Evolutionary conservation across 2,329 filamentous ascomycete genomes (phyloP).

Genomic region (Phyllosticta paracitricarpa): DNA sequence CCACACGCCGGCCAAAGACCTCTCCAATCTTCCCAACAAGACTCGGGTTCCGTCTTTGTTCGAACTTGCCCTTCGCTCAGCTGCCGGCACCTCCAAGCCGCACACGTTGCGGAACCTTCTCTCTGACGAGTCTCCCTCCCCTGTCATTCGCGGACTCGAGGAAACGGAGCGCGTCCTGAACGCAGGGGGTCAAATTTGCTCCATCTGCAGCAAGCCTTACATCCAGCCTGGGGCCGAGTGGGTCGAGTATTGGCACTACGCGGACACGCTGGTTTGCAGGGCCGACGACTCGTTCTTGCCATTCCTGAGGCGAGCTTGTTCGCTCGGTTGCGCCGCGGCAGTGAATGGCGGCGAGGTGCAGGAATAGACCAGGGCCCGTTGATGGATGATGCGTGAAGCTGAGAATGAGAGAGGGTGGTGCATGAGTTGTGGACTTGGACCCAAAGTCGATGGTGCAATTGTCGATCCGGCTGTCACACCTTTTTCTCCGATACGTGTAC

Average conservation of each 20-base stretch:
- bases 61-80: conserved; percentile 21
- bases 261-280: conserved; percentile 1
- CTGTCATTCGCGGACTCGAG: conserved; percentile 1
- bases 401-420: background rate
- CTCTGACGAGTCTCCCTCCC: background rate
- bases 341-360: conserved; percentile 4
- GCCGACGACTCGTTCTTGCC: conserved; percentile 7
- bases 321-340: conserved; percentile 4
- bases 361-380: background rate
- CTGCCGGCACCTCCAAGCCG: conserved; percentile 3
- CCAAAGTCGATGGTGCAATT: background rate
- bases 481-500: background rate
- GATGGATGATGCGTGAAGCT: background rate
- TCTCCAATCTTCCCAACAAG: background rate
- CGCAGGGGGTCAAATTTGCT: conserved; percentile 4
- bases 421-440: background rate
- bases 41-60: conserved; percentile 24
- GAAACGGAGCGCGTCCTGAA: background rate
- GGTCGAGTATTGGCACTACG: conserved; percentile 14
- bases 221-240: conserved; percentile 13
- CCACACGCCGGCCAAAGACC: conserved; percentile 3
- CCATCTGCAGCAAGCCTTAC: conserved; percentile 9
- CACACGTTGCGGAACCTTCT: conserved; percentile 1
- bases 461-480: background rate
- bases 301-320: conserved; percentile 10